These are phyloP conservation scores for Calocybe cyanea DNA, from an alignment of 768 basidiomycete genomes.

Conservation along the genomic window DNA sequence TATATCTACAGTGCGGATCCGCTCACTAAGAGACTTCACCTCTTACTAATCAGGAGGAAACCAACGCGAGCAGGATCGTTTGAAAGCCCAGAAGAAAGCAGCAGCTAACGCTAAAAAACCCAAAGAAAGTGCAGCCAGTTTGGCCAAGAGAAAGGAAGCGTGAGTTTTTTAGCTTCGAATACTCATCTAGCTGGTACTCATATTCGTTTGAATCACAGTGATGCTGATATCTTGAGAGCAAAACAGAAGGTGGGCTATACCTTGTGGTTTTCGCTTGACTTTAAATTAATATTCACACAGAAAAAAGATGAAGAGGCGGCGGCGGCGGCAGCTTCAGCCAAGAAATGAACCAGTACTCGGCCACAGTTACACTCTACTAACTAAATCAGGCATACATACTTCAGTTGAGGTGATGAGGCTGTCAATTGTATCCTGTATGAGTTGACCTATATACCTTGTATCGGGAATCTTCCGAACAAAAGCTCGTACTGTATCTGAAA, in stretches of 20 bases:
- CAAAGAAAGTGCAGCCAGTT: conserved; percentile 61
- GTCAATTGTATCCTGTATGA: no score
- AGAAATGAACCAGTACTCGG: conserved; percentile 7
- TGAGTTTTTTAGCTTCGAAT: conserved; percentile 36
- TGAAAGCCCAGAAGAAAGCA: conserved; percentile 70
- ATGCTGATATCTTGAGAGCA: conserved; percentile 69
- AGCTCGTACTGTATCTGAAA: no score
- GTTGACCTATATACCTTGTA: no score
- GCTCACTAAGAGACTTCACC: conserved; percentile 19
- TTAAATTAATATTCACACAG: conserved; percentile 24
- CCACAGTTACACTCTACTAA: no score
- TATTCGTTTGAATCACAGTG: conserved; percentile 39
- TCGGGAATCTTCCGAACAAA: no score
- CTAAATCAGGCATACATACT: no score
- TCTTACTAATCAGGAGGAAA: conserved; percentile 59
- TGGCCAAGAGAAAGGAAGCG: conserved; percentile 75
- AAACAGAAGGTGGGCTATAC: conserved; percentile 67
- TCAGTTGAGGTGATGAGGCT: no score
- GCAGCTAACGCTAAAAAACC: conserved; percentile 52
- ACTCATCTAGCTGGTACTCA: conserved; percentile 2
- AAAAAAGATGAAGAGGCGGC: conserved; percentile 54
- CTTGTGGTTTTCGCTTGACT: conserved; percentile 4
- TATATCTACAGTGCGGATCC: conserved; percentile 13
- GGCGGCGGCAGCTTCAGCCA: conserved; percentile 19
- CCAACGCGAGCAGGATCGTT: conserved; percentile 74